Base-by-base conservation (phyloP, 2,329 filamentous ascomycete genomes). In the Calonectria hawksworthii region DNA sequence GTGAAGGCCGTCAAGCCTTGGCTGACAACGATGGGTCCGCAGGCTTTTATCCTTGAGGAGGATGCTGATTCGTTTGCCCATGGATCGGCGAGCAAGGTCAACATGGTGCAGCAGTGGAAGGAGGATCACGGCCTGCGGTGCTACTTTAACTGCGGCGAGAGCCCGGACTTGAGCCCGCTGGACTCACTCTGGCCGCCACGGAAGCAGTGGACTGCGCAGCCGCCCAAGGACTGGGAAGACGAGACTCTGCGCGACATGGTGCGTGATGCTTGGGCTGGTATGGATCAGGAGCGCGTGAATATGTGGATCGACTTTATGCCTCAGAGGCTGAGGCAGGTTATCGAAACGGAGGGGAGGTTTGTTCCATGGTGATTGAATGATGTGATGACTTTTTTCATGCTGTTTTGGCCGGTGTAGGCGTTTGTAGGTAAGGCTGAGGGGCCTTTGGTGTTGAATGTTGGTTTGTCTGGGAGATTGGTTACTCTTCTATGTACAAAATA, bases 281-380 rank as follows among this genome's bases (percentile, higher is more conserved):
- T 85, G 44, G 78, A 81, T 1, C 80, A 84, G 76, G 83, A 83
- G 68, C 80, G 80, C 56, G 73, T 86, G 59, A 81, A 86, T 61
- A 74, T 83, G 68, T 86, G 84, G 84, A 83, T 85, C 10, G 84
- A 85, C 28, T 81, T 83, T 23, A 86, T 85, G 84, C 82, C 81
- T 23, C 81, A 83, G 77, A 75, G 84, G 36, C 38, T 86, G 64
- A 80, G 76, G 73, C 78, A 82, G 54, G 82, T 86, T 5, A 68
- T 85, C 26, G 83, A 83, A 7, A 80, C 72, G 2, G 82, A 83
- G 3, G 84, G 84, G 0, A 78, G 74, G 59, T 76, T 86, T 77
- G 81, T 85, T 13, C 68, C 81, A 21, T 85, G 84, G 84, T 85
- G 75, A 83, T 38, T 52, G 32, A 44, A 41, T 32, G 41, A 21